Evolutionary conservation across 176 grass and related monocot species (phyloP).

Genomic region (Poa annua): DNA sequence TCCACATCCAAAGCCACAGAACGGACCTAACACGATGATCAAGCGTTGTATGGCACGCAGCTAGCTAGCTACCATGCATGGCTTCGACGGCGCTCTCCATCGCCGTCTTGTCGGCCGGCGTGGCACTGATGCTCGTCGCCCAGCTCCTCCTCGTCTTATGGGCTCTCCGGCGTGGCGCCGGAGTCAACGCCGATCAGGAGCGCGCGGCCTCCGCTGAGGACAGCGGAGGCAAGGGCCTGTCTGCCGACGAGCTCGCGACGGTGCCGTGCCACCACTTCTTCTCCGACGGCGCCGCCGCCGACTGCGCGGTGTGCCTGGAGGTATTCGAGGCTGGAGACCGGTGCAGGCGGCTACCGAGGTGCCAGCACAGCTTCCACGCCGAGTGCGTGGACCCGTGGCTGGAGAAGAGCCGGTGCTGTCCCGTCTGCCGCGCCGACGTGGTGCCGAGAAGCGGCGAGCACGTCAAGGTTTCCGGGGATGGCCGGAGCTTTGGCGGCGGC

Average conservation of each 20-base stretch:
- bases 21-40: constrained; percentile 24
- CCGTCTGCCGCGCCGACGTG: constrained; percentile 56
- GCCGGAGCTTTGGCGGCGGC: not conserved
- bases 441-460: not conserved
- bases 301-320: constrained; percentile 74
- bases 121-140: constrained; percentile 40
- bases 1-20: constrained; percentile 18
- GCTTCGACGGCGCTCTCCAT: constrained; percentile 30
- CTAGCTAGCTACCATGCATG: not conserved
- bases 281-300: not conserved
- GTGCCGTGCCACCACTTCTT: constrained; percentile 56
- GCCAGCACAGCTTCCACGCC: constrained; percentile 72
- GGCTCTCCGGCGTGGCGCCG: constrained; percentile 11
- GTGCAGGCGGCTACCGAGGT: constrained; percentile 62
- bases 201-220: not conserved
- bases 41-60: not conserved
- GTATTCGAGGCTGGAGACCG: constrained; percentile 52
- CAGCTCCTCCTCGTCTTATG: constrained; percentile 31
- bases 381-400: constrained; percentile 73
- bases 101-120: constrained; percentile 16
- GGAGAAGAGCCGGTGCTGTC: constrained; percentile 54
- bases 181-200: not conserved
- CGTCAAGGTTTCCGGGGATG: not conserved
- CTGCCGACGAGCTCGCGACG: constrained; percentile 40
- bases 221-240: constrained; percentile 38